A percentile compares a stretch with the other conserved stretches of the same genome.
phyloP scores from a whole-genome alignment of 1,284 basidiomycete species.

The Cryptococcus deneoformans region DNA sequence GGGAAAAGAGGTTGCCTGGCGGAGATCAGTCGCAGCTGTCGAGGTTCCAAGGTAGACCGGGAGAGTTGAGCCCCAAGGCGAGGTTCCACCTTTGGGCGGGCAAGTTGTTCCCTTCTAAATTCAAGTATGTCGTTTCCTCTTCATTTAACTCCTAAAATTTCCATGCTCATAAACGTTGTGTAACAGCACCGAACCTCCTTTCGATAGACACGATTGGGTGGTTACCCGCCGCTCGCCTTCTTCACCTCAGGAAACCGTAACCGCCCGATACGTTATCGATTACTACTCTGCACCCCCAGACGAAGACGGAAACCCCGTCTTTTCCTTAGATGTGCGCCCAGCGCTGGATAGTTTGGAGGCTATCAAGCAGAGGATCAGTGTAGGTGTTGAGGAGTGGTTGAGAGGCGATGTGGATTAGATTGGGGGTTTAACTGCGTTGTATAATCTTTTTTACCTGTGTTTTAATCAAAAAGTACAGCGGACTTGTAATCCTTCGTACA shows the following conservation, averaged over 20 bases:
- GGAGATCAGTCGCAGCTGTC: conserved; percentile 64
- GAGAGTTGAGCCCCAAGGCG: conserved; percentile 76
- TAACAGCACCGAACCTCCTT: conserved; percentile 79
- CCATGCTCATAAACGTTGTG: background rate
- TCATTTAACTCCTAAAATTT: background rate
- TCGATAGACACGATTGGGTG: conserved; percentile 99
- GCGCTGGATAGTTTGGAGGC: conserved; percentile 76
- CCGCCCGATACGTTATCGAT: conserved; percentile 90
- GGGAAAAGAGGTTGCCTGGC: conserved; percentile 69
- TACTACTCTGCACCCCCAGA: conserved; percentile 89
- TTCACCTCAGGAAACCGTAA: conserved; percentile 53
- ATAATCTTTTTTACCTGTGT: too few relatives aligned
- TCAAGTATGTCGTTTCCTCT: conserved; percentile 63
- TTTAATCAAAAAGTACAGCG: too few relatives aligned
- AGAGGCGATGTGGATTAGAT: conserved; percentile 26
- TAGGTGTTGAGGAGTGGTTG: conserved; percentile 68
- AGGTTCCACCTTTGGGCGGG: conserved; percentile 79
- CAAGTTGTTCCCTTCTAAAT: conserved; percentile 79
- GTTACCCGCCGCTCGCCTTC: conserved; percentile 59
- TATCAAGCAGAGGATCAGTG: conserved; percentile 65
- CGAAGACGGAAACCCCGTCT: conserved; percentile 82
- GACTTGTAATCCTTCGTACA: too few relatives aligned
- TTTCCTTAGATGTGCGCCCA: conserved; percentile 86
- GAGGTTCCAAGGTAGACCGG: conserved; percentile 85
- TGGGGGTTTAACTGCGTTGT: background rate